These are phyloP conservation scores for Ceraceosorus guamensis DNA, from an alignment of 1,284 basidiomycete species.

Conservation along the genomic window DNA sequence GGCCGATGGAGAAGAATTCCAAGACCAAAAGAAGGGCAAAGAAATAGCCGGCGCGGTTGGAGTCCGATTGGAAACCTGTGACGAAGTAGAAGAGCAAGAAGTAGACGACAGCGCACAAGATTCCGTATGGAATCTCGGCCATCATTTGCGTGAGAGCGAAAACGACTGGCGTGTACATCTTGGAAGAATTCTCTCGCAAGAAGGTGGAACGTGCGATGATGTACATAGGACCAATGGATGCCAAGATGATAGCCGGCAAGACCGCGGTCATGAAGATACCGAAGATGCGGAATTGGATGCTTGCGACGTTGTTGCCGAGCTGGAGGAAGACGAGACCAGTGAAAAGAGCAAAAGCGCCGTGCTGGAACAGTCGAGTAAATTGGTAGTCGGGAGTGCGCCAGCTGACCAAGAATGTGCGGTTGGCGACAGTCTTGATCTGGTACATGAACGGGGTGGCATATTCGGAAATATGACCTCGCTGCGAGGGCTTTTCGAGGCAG, in stretches of 20 bases:
- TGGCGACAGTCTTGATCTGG: conserved; percentile 68
- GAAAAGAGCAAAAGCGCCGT: conserved; percentile 61
- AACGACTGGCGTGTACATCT: conserved; percentile 42
- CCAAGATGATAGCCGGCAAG: conserved; percentile 68
- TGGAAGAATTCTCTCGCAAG: conserved; percentile 37
- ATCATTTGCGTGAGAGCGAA: conserved; percentile 44
- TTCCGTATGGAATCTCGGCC: conserved; percentile 64
- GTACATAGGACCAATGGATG: conserved; percentile 76
- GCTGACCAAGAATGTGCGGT: conserved; percentile 59
- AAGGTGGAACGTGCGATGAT: conserved; percentile 60
- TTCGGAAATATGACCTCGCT: conserved; percentile 23
- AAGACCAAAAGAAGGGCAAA: conserved; percentile 52
- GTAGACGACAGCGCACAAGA: conserved; percentile 49
- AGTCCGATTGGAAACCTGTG: conserved; percentile 58
- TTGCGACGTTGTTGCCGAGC: conserved; percentile 61
- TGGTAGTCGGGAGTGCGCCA: conserved; percentile 49
- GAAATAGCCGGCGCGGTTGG: conserved; percentile 63
- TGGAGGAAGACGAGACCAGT: conserved; percentile 78
- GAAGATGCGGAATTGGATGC: conserved; percentile 78
- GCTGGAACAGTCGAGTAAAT: conserved; percentile 64
- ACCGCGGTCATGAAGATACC: conserved; percentile 56
- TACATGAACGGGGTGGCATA: conserved; percentile 66
- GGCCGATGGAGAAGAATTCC: conserved; percentile 31
- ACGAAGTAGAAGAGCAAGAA: conserved; percentile 51
- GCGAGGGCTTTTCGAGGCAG: conserved; percentile 47